Evolutionary conservation across 345 rosid genomes (phyloP), one percentile per base, ranked within the genome.

Genomic region (Gossypium stocksii): DNA sequence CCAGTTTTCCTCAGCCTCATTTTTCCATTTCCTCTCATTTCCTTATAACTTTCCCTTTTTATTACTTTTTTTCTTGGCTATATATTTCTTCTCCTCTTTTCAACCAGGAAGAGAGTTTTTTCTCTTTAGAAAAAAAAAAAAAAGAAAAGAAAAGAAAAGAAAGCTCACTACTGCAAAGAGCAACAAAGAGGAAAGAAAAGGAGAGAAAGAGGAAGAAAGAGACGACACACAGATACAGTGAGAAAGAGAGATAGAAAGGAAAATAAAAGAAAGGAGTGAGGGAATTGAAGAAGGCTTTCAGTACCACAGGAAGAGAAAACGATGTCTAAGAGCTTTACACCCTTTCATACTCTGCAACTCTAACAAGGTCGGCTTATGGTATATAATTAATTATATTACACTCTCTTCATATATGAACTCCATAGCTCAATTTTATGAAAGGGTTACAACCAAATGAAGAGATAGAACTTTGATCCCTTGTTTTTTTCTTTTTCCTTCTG

Each of bases 251-350:
- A 46, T 7, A 8, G 15, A 14, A 22, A 19, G 6, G 12, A 57
- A 12, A 46, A 46, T 1, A 46, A 11, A 46, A 11, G 51, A 46
- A 46, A 19, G 16, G 2, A 17, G 14, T 22, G 20, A 13, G 19
- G 58, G 79, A 79, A 82, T 77, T 81, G 69, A 71, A 72, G 77
- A 82, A 34, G 71, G 87, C 83, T 87, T 82, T 87, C 89, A 80
- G 41, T 73, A 71, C 81, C 77, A 72, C 77, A 73, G 74, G 3
- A 77, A 77, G 77, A 71, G 91, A 86, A 81, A 90, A 87, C 85
- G 91, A 90, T 86, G 83, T 82, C 86, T 82, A 75, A 78, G 87
- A 81, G 86, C 81, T 83, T 83, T 84, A 56, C 74, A 56, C 80
- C 89, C 76, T 84, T 81, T 76, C 84, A 73, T 73, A 62, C 85